A percentile compares a stretch with the other conserved stretches of the same genome.
Evolutionary conservation across 1,139 yeast species (phyloP).

Genomic region (Debaryomyces sp.): DNA sequence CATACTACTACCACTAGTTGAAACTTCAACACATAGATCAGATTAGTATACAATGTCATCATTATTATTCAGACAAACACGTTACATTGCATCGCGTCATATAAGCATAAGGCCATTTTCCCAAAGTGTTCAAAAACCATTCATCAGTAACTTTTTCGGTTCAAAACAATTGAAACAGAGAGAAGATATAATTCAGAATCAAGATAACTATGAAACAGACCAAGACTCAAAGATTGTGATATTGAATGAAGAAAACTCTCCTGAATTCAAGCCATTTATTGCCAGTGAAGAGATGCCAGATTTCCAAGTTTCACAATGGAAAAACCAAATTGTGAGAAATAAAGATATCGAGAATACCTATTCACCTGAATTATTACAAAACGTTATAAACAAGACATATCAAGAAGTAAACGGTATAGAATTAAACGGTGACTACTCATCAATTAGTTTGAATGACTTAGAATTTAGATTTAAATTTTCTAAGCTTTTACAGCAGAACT

Average conservation of each 20-base stretch:
- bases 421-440: conserved; percentile 19
- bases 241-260: conserved; percentile 41
- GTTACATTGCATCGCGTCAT: conserved; percentile 1
- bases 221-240: conserved; percentile 38
- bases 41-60: conserved; percentile 4
- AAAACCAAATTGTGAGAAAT: conserved; percentile 24
- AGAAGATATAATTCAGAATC: conserved; percentile 43
- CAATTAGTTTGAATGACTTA: conserved; percentile 46
- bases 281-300: conserved; percentile 37
- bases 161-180: conserved; percentile 19
- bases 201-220: conserved; percentile 40
- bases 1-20: not conserved
- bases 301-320: conserved; percentile 42
- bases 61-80: conserved; percentile 3
- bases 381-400: conserved; percentile 31
- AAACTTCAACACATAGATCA: not conserved
- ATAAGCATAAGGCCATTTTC: conserved; percentile 8
- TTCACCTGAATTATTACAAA: conserved; percentile 25
- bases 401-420: conserved; percentile 21
- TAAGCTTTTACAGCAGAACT: conserved; percentile 57
- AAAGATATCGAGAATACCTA: conserved; percentile 35
- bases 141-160: conserved; percentile 27
- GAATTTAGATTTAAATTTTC: conserved; percentile 58
- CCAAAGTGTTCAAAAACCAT: conserved; percentile 7
- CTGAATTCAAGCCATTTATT: conserved; percentile 28